phyloP scores from a whole-genome alignment of 352 stramenopile species.

The Pythium oligandrum region DNA sequence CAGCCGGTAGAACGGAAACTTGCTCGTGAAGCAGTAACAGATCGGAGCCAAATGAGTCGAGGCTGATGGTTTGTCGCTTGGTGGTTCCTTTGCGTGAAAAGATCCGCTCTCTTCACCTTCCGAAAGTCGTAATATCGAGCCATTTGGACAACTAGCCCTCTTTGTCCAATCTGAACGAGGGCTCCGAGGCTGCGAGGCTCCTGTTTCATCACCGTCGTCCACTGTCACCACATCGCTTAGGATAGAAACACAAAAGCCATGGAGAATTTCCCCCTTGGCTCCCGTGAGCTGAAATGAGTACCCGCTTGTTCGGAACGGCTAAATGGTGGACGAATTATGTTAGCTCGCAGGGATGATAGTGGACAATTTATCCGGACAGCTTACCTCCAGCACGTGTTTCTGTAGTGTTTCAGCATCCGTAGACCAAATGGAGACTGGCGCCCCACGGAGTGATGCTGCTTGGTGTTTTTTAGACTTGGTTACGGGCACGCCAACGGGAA shows the following conservation, averaged over 20 bases:
- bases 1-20: conserved; percentile 85
- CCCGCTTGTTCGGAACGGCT: conserved; percentile 53
- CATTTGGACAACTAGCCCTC: conserved; percentile 29
- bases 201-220: conserved; percentile 3
- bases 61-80: not conserved
- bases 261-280: conserved; percentile 77
- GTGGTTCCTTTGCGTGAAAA: too few species aligned
- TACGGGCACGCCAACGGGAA: conserved; percentile 65
- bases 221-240: conserved; percentile 37
- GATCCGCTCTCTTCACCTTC: conserved; percentile 1
- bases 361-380: conserved; percentile 1
- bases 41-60: conserved; percentile 44
- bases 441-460: conserved; percentile 34
- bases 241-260: conserved; percentile 72
- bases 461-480: conserved; percentile 54
- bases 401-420: conserved; percentile 56
- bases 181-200: conserved; percentile 6
- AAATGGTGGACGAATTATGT: not conserved
- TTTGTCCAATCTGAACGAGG: conserved; percentile 25
- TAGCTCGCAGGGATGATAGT: too few species aligned
- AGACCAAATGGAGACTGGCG: conserved; percentile 64
- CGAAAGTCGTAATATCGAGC: conserved; percentile 6
- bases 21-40: conserved; percentile 84
- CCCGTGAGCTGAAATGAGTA: conserved; percentile 84
- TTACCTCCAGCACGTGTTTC: conserved; percentile 57